Percentiles rank a stretch among this genome's conserved stretches.
These are phyloP conservation scores for Blastobotrys robertii DNA, from an alignment of 805 yeast species.

Conservation along the genomic window DNA sequence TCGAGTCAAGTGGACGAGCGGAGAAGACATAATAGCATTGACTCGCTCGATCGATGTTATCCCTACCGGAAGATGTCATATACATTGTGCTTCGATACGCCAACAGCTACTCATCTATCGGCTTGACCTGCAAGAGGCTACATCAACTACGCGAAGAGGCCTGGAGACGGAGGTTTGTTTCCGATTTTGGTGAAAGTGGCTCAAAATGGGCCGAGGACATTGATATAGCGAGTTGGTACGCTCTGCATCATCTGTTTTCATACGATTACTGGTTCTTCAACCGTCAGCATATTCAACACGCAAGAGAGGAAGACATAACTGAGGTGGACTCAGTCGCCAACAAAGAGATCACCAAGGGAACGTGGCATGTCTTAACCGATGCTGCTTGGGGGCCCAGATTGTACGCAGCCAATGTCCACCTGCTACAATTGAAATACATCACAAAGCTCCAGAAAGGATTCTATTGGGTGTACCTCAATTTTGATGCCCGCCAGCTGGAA, in stretches of 20 bases:
- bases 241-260: background rate
- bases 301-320: background rate
- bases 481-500: constrained; percentile 2
- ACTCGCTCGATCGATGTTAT: too few relatives aligned
- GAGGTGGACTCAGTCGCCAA: background rate
- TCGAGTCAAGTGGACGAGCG: too few relatives aligned
- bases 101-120: background rate
- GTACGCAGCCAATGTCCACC: constrained; percentile 12
- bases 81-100: background rate
- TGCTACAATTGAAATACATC: constrained; percentile 9
- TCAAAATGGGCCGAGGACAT: background rate
- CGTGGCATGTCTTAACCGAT: constrained; percentile 10
- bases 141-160: background rate
- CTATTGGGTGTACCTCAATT: constrained; percentile 3
- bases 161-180: background rate
- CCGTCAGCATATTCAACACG: background rate
- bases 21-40: too few relatives aligned
- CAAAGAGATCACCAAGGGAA: background rate
- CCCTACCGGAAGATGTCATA: background rate
- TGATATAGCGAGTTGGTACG: background rate
- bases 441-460: constrained; percentile 5
- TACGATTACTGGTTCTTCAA: constrained; percentile 1
- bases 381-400: constrained; percentile 11
- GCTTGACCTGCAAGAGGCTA: background rate
- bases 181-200: background rate